phyloP scores from a whole-genome alignment of 371 early-diverging fungal genomes.

The Circinella minor region DNA sequence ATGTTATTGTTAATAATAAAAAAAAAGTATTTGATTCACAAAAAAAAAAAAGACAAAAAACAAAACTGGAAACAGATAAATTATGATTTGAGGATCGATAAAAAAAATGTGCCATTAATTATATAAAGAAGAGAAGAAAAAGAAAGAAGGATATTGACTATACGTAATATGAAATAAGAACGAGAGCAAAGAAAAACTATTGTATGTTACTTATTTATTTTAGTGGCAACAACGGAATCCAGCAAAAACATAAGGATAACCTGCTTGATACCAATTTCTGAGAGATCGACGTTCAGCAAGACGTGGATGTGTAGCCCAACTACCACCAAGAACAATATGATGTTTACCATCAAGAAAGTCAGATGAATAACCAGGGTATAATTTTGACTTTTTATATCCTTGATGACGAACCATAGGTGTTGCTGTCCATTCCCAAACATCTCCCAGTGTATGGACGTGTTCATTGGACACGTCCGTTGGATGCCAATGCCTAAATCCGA shows the following conservation, averaged over 20 bases:
- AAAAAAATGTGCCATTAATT: neutral
- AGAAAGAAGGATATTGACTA: too few relatives aligned
- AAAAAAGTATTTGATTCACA: conserved; percentile 10
- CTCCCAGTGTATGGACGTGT: conserved; percentile 58
- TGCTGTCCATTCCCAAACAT: conserved; percentile 88
- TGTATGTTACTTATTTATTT: too few relatives aligned
- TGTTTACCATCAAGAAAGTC: conserved; percentile 94
- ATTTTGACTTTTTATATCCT: conserved; percentile 63
- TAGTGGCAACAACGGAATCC: conserved; percentile 61
- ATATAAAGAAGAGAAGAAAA: neutral
- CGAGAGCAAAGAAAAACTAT: too few relatives aligned
- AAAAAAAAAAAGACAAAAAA: neutral
- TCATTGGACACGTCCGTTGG: conserved; percentile 52
- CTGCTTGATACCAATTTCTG: conserved; percentile 90
- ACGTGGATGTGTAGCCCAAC: conserved; percentile 87
- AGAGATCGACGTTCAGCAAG: conserved; percentile 74
- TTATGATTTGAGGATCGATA: too few relatives aligned
- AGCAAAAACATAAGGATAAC: conserved; percentile 83
- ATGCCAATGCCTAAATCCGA: conserved; percentile 68
- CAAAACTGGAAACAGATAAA: too few relatives aligned
- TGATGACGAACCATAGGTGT: conserved; percentile 62
- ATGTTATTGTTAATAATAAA: neutral
- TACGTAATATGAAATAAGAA: too few relatives aligned
- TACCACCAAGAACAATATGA: conserved; percentile 79
- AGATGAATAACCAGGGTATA: conserved; percentile 89